Conservation (phyloP, 495 filamentous ascomycete genomes). For the Penicillium riverlandense region DNA sequence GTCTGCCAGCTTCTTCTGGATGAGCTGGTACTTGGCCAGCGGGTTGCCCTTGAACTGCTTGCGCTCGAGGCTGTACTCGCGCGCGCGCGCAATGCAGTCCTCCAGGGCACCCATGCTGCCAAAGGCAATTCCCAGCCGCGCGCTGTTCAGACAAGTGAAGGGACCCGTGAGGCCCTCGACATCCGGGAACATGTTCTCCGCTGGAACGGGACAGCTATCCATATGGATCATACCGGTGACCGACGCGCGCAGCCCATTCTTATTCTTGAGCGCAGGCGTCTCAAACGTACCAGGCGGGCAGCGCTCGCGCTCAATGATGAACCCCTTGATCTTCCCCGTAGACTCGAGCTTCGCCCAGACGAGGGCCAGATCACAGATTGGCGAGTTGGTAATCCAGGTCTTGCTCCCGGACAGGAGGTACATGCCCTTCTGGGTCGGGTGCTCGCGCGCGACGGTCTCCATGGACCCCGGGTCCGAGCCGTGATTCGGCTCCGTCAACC, state of each 20-base stretch:
- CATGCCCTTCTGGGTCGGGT: slow-evolving; percentile 82
- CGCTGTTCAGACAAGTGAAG: slow-evolving; percentile 90
- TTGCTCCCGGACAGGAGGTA: slow-evolving; percentile 78
- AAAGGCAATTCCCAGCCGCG: slow-evolving; percentile 87
- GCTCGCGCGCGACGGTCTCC: slow-evolving; percentile 81
- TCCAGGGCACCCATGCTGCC: slow-evolving; percentile 90
- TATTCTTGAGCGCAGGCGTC: slow-evolving; percentile 90
- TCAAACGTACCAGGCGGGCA: slow-evolving; percentile 84
- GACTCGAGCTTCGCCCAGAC: slow-evolving; percentile 91
- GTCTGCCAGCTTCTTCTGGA: slow-evolving; percentile 96
- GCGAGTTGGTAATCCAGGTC: slow-evolving; percentile 98
- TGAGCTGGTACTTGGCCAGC: slow-evolving; percentile 93
- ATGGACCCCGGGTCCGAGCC: slow-evolving; percentile 94
- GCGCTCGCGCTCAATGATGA: slow-evolving; percentile 72
- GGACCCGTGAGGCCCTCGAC: slow-evolving; percentile 84
- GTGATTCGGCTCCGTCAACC: slow-evolving; percentile 95
- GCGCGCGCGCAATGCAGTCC: slow-evolving; percentile 73
- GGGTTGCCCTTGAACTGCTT: slow-evolving; percentile 97
- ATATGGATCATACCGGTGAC: slow-evolving; percentile 98
- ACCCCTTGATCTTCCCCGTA: slow-evolving; percentile 93
- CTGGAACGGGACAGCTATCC: slow-evolving; percentile 79
- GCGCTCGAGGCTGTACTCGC: slow-evolving; percentile 81
- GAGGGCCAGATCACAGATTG: slow-evolving; percentile 82
- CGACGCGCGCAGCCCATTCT: slow-evolving; percentile 85
- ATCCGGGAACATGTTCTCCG: slow-evolving; percentile 89